Evolutionary conservation across 2,329 filamentous ascomycete species (phyloP).

Genomic region (Microdochium bolleyi): DNA sequence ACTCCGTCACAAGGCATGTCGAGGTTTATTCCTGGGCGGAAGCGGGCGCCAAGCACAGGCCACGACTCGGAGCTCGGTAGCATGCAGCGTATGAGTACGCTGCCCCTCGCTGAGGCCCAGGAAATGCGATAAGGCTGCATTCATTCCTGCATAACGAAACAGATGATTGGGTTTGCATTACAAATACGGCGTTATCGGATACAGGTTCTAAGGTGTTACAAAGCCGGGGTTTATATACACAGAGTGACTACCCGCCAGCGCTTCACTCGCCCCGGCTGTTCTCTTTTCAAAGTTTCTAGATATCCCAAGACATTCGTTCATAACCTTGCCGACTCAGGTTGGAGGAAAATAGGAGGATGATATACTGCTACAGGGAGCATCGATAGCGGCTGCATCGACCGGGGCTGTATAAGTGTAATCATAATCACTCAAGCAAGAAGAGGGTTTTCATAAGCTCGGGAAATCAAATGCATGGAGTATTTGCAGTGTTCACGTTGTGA

Average conservation of each 20-base stretch:
- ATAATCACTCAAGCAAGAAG: neutral
- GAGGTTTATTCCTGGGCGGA: conserved; percentile 23
- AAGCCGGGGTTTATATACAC: neutral
- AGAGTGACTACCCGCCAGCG: neutral
- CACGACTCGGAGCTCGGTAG: conserved; percentile 21
- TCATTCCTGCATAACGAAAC: neutral
- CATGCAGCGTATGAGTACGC: conserved; percentile 21
- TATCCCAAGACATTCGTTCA: neutral
- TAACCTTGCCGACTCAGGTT: neutral
- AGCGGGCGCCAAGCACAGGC: conserved; percentile 21
- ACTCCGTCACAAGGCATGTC: conserved; percentile 16
- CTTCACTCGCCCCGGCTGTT: neutral
- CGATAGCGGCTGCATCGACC: neutral
- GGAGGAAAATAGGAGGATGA: neutral
- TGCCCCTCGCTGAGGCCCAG: conserved; percentile 14
- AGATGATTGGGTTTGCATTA: neutral
- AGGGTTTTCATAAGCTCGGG: too few species aligned
- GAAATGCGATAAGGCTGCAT: conserved; percentile 13
- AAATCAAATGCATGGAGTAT: too few species aligned
- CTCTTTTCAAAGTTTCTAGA: neutral
- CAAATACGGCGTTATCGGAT: neutral
- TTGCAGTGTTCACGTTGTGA: too few species aligned
- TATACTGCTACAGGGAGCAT: neutral
- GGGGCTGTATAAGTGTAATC: neutral
- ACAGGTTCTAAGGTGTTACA: neutral